Evolutionary conservation across 495 filamentous ascomycete species (phyloP).

Genomic region (Copromyces sp.): DNA sequence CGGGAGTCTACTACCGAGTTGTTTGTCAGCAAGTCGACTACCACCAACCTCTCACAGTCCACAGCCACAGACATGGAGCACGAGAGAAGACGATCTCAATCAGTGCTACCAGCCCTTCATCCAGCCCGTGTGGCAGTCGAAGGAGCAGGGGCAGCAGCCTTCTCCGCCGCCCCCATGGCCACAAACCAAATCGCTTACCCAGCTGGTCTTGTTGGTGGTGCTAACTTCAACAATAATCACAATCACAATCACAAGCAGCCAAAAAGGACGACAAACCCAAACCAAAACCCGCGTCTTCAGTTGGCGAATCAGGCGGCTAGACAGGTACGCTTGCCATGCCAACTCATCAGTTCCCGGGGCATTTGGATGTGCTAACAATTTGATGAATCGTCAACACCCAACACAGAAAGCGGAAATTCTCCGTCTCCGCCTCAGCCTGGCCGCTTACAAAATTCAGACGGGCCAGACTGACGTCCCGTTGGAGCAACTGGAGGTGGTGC

Average conservation of each 20-base stretch:
- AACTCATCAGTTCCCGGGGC: not conserved
- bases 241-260: not conserved
- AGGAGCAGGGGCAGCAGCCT: not conserved
- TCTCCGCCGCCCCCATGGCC: not conserved
- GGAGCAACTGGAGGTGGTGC: conserved; percentile 25
- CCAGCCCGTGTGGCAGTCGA: not conserved
- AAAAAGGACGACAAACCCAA: not conserved
- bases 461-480: conserved; percentile 41
- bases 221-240: not conserved
- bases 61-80: not conserved
- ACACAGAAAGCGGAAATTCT: conserved; percentile 39
- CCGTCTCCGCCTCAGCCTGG: conserved; percentile 39
- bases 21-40: not conserved
- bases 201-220: not conserved
- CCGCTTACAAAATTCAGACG: conserved; percentile 44
- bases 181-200: not conserved
- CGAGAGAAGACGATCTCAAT: not conserved
- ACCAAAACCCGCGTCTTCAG: conserved; percentile 3
- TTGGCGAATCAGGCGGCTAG: not conserved
- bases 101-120: not conserved
- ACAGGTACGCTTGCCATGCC: not conserved
- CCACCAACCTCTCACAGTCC: not conserved
- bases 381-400: not conserved
- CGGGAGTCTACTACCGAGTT: not conserved
- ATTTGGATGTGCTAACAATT: not conserved